Evolutionary conservation across 2,329 filamentous ascomycete genomes (phyloP), one percentile per base, ranked within the genome.

Genomic region (Scedosporium minutisporum): DNA sequence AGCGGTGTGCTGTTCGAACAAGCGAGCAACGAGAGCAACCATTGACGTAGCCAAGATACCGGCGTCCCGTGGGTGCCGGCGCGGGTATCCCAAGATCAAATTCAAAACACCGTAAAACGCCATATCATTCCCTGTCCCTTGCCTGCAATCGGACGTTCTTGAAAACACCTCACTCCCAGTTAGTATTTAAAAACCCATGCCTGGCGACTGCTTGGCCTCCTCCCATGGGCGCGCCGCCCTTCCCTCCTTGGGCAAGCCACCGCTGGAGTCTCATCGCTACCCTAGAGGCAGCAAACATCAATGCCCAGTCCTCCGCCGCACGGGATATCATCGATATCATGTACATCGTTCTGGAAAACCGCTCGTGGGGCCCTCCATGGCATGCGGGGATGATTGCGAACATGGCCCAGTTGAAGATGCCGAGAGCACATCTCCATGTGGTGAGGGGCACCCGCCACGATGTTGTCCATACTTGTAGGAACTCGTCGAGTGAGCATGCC

Each of bases 391-490:
- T 71, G 9, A 81, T 69, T 7, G 75, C 73, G 57, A 81, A 65
- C 65, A 78, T 71, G 25, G 80, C 69, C 80, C 80, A 83, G 59
- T 75, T 70, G 62, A 80, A 79, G 14, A 84, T 75, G 38, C 80
- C 80, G 14, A 80, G 71, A 25, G 79, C 71, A 2, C 72, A 68
- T 63, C 78, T 77, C 80, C 80, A 82, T 4, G 71, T 73, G 2
- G 75, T 69, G 41, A 82, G 70, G 1, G 77, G 75, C 4, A 80
- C 75, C 18, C 75, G 72, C 80, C 80, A 82, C 10, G 77, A 71
- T 2, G 74, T 74, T 14, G 71, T 71, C 80, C 80, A 84, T 4
- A 83, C 73, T 53, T 68, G 67, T 9, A 72, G 62, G 63, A 80
- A 77, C 53, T 80, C 77, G 7, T 67, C 64, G 3, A 71, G 64